phyloP scores from a whole-genome alignment of 164 flowering plant species.

The Aristolochia contorta region DNA sequence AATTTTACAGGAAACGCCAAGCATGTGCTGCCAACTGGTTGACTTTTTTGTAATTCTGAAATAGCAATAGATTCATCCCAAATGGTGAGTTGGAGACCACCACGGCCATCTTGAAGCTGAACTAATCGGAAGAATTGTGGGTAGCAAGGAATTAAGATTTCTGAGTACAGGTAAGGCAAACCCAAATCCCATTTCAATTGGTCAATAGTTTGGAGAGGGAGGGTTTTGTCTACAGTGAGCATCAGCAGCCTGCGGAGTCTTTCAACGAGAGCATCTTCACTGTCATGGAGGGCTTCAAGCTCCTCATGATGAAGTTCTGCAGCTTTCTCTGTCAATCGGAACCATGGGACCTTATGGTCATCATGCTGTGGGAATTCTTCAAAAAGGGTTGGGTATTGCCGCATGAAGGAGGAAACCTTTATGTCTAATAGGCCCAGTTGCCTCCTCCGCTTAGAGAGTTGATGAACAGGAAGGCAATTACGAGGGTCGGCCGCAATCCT shows the following conservation, averaged over 20 bases:
- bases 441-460: slow-evolving; percentile 35
- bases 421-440: slow-evolving; percentile 52
- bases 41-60: slow-evolving; percentile 47
- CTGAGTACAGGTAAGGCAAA: slow-evolving; percentile 49
- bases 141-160: slow-evolving; percentile 27
- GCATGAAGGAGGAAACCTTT: slow-evolving; percentile 58
- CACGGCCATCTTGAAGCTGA: slow-evolving; percentile 55
- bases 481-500: slow-evolving; percentile 32
- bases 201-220: slow-evolving; percentile 78
- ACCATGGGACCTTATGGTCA: slow-evolving; percentile 61
- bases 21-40: not conserved
- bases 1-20: slow-evolving; percentile 72
- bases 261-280: slow-evolving; percentile 31
- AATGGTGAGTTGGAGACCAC: slow-evolving; percentile 47
- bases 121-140: slow-evolving; percentile 45
- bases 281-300: slow-evolving; percentile 21
- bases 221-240: slow-evolving; percentile 47
- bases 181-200: slow-evolving; percentile 92
- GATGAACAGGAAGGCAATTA: slow-evolving; percentile 41
- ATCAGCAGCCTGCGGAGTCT: slow-evolving; percentile 69
- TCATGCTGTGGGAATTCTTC: slow-evolving; percentile 27
- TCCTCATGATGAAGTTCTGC: slow-evolving; percentile 36
- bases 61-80: slow-evolving; percentile 74
- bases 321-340: slow-evolving; percentile 56
- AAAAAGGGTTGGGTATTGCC: slow-evolving; percentile 71